Conservation (phyloP, 2,329 filamentous ascomycete genomes). For the Chrysoporthe deuterocubensis region DNA sequence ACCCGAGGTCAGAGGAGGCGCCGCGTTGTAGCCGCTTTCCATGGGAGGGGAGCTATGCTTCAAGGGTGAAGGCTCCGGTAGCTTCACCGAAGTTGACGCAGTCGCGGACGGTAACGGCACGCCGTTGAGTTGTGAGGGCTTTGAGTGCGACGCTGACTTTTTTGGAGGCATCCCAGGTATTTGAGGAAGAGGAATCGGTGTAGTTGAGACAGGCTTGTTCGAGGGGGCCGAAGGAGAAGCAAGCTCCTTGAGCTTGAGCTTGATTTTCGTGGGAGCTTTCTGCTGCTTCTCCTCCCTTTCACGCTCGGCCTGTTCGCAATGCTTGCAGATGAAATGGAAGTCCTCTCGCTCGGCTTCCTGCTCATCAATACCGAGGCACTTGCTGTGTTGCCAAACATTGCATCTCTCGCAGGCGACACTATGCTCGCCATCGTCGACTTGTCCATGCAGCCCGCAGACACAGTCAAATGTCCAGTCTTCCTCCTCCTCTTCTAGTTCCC, state of each 20-base stretch:
- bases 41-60: slow-evolving; percentile 26
- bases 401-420: slow-evolving; percentile 93
- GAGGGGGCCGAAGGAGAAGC: slow-evolving; percentile 33
- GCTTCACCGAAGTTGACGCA: slow-evolving; percentile 14
- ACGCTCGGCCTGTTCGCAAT: slow-evolving; percentile 70
- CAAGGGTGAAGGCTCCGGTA: slow-evolving; percentile 27
- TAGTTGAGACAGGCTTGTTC: slow-evolving; percentile 33
- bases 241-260: slow-evolving; percentile 53
- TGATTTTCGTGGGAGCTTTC: slow-evolving; percentile 57
- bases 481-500: slow-evolving; percentile 70
- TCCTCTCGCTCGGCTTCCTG: slow-evolving; percentile 80
- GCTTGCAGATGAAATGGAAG: slow-evolving; percentile 83
- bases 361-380: slow-evolving; percentile 81
- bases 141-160: slow-evolving; percentile 16
- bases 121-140: slow-evolving; percentile 21
- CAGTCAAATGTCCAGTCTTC: slow-evolving; percentile 96
- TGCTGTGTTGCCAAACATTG: slow-evolving; percentile 96
- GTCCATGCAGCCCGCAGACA: slow-evolving; percentile 85
- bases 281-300: slow-evolving; percentile 59
- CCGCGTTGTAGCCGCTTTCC: slow-evolving; percentile 8
- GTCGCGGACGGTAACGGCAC: slow-evolving; percentile 22
- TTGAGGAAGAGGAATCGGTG: slow-evolving; percentile 28
- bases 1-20: slow-evolving; percentile 16
- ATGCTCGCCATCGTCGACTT: slow-evolving; percentile 92
- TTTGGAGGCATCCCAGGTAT: slow-evolving; percentile 25